phyloP scores from a whole-genome alignment of 2,329 filamentous ascomycete species.

The Penicillium digitatum region DNA sequence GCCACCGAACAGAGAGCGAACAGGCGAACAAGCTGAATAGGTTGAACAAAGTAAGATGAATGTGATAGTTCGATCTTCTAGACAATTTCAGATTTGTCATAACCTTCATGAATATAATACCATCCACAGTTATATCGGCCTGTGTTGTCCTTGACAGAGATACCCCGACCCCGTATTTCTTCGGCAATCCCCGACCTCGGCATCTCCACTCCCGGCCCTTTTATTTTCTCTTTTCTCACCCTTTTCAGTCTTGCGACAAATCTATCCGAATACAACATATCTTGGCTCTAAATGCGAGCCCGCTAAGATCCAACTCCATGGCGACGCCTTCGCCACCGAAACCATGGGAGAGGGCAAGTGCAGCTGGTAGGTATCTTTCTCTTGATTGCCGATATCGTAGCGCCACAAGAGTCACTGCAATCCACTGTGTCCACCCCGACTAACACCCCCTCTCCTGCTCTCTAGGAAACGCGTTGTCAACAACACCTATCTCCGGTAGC shows the following conservation, averaged over 20 bases:
- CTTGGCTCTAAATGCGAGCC: conserved; percentile 27
- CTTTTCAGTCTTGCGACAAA: conserved; percentile 5
- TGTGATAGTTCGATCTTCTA: background rate
- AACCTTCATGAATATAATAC: background rate
- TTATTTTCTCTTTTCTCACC: conserved; percentile 12
- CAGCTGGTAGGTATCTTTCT: conserved; percentile 47
- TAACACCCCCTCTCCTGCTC: conserved; percentile 2
- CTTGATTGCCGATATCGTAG: background rate
- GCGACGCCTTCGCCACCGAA: conserved; percentile 79
- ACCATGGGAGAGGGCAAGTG: conserved; percentile 85
- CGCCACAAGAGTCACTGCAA: background rate
- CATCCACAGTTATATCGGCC: background rate
- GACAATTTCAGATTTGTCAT: background rate
- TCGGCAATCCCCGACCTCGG: conserved; percentile 27
- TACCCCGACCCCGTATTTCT: conserved; percentile 3
- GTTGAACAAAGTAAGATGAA: background rate
- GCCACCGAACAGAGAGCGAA: conserved; percentile 11
- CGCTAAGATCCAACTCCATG: conserved; percentile 42
- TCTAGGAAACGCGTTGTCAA: conserved; percentile 28
- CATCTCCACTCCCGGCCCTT: conserved; percentile 24
- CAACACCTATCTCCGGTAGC: conserved; percentile 21
- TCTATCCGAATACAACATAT: background rate
- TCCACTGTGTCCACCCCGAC: conserved; percentile 7
- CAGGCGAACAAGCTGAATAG: background rate
- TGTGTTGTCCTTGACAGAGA: background rate